Percentiles rank a stretch among this genome's conserved stretches.
Conservation (phyloP, 129 eudicot genomes). For the Artemisia annua region DNA sequence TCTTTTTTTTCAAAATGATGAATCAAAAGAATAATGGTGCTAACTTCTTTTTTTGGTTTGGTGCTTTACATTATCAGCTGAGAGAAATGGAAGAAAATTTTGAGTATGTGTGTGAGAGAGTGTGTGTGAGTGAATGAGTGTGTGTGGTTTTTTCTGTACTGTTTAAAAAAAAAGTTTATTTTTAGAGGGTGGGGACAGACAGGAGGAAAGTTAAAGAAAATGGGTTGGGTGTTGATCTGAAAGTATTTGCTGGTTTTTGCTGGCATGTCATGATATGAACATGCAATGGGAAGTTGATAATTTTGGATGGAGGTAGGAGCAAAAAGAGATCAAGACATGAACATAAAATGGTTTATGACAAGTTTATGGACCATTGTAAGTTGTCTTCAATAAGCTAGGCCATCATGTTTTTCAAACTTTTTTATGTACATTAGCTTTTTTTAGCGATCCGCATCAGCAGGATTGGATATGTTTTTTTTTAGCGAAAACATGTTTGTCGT, state of each 20-base stretch:
- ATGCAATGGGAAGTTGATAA: slow-evolving; percentile 16
- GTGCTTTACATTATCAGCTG: slow-evolving; percentile 66
- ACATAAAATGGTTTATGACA: slow-evolving; percentile 2
- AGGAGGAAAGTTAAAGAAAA: slow-evolving; percentile 34
- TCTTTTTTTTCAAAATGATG: slow-evolving; percentile 1
- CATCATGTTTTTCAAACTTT: slow-evolving; percentile 2
- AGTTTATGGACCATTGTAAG: slow-evolving; percentile 15
- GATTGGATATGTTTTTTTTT: too few relatives aligned
- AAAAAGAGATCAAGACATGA: neutral
- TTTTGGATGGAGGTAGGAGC: slow-evolving; percentile 9
- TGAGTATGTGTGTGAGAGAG: slow-evolving; percentile 26
- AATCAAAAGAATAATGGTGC: slow-evolving; percentile 18
- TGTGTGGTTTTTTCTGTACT: neutral
- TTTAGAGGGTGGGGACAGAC: slow-evolving; percentile 35
- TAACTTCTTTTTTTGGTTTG: slow-evolving; percentile 16
- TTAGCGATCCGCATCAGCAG: too few relatives aligned
- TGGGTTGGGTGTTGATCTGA: slow-evolving; percentile 33
- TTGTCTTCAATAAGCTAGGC: slow-evolving; percentile 10
- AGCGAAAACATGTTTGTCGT: too few relatives aligned
- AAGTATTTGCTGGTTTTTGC: slow-evolving; percentile 23
- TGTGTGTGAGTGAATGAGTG: neutral
- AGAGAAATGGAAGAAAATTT: slow-evolving; percentile 14
- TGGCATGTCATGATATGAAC: slow-evolving; percentile 39
- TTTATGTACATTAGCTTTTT: too few relatives aligned
- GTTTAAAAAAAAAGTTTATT: neutral